phyloP scores from a whole-genome alignment of 768 basidiomycete species.

The Lentinula raphanica region DNA sequence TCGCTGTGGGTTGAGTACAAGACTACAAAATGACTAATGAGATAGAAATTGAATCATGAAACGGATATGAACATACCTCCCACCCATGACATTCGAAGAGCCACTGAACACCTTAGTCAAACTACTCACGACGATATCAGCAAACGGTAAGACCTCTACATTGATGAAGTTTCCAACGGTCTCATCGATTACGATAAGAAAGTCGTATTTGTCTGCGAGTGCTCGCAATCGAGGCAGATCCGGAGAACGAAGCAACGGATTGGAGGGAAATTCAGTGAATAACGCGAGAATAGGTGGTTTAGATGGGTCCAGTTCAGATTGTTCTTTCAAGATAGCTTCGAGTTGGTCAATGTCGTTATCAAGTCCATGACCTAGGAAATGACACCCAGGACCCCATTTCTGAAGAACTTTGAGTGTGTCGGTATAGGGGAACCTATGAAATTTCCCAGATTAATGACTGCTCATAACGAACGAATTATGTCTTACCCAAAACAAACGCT shows the following conservation, averaged over 20 bases:
- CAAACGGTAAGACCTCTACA: conserved; percentile 80
- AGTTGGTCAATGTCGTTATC: conserved; percentile 73
- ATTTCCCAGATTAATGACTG: neutral
- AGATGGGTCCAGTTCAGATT: conserved; percentile 30
- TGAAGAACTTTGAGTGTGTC: conserved; percentile 91
- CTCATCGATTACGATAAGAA: conserved; percentile 88
- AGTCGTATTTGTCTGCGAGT: conserved; percentile 84
- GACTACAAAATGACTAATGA: conserved; percentile 35
- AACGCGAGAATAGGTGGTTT: conserved; percentile 69
- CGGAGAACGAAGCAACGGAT: conserved; percentile 85
- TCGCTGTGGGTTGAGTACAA: conserved; percentile 80
- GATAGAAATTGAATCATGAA: neutral
- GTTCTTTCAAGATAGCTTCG: conserved; percentile 52
- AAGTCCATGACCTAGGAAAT: conserved; percentile 81
- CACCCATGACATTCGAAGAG: conserved; percentile 94
- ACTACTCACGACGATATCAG: conserved; percentile 88
- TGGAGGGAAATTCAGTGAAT: conserved; percentile 93
- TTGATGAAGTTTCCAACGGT: conserved; percentile 94
- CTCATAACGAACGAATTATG: neutral
- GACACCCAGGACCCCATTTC: conserved; percentile 94
- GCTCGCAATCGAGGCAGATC: conserved; percentile 68
- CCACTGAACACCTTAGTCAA: conserved; percentile 95
- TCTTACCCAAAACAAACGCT: conserved; percentile 92
- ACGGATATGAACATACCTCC: conserved; percentile 57
- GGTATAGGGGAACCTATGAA: conserved; percentile 81